Evolutionary conservation across 2,329 filamentous ascomycete species (phyloP).

Genomic region (Zymoseptoria brevis): DNA sequence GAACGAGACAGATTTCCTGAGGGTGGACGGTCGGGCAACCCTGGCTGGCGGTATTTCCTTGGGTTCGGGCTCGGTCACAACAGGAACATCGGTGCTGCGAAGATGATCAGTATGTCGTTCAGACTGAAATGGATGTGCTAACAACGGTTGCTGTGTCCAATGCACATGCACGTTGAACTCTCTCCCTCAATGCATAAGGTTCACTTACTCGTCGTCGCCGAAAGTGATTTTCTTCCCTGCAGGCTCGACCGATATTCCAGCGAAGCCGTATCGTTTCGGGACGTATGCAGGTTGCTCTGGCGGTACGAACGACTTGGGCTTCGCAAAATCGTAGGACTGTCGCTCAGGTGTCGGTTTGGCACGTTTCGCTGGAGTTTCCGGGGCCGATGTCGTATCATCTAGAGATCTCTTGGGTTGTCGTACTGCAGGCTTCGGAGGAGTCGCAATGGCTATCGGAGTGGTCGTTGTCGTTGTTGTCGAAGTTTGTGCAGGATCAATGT

Average conservation of each 20-base stretch:
- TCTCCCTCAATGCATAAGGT: background rate
- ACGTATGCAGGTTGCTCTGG: background rate
- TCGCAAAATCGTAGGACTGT: background rate
- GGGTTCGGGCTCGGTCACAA: background rate
- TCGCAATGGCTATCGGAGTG: background rate
- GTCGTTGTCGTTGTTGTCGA: background rate
- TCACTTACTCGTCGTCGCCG: conserved; percentile 17
- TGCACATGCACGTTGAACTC: background rate
- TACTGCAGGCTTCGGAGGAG: background rate
- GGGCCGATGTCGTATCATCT: conserved; percentile 5
- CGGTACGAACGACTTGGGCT: background rate
- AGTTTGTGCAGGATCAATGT: conserved; percentile 10
- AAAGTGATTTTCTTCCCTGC: conserved; percentile 14
- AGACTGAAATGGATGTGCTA: background rate
- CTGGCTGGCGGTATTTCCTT: background rate
- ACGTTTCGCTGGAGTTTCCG: conserved; percentile 9
- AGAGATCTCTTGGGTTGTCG: background rate
- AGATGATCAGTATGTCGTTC: background rate
- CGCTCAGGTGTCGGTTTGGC: conserved; percentile 1
- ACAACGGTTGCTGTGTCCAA: background rate
- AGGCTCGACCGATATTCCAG: background rate
- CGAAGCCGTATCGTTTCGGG: background rate
- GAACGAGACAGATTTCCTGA: conserved; percentile 55
- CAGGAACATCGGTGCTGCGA: background rate
- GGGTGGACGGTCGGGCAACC: conserved; percentile 4